A percentile compares a stretch with the other conserved stretches of the same genome.
These are phyloP conservation scores for Rhizopogon roseolus DNA, from an alignment of 768 basidiomycete species.

Conservation along the genomic window DNA sequence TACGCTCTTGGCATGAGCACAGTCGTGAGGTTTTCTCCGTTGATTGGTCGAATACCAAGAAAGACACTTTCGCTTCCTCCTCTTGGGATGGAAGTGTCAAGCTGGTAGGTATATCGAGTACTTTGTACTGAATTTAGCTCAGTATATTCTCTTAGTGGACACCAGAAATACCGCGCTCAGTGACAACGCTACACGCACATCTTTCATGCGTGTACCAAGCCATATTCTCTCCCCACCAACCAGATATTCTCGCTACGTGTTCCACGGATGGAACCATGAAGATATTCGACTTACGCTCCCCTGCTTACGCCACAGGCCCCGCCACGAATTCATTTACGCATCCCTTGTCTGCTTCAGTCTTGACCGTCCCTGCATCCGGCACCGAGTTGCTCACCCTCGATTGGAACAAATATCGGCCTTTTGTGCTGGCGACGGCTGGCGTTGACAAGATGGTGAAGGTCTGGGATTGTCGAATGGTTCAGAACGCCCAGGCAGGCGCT, in stretches of 20 bases:
- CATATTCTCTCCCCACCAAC: slow-evolving; percentile 88
- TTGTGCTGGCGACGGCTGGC: slow-evolving; percentile 70
- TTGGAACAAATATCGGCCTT: slow-evolving; percentile 90
- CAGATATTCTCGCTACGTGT: slow-evolving; percentile 75
- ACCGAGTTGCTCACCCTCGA: slow-evolving; percentile 80
- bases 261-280: slow-evolving; percentile 84
- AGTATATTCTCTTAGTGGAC: slow-evolving; percentile 61
- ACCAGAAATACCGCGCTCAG: slow-evolving; percentile 73
- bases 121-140: neutral
- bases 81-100: slow-evolving; percentile 94
- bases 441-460: slow-evolving; percentile 74
- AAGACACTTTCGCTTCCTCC: slow-evolving; percentile 80
- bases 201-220: slow-evolving; percentile 84
- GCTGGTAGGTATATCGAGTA: slow-evolving; percentile 49
- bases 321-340: slow-evolving; percentile 54
- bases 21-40: slow-evolving; percentile 88
- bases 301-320: slow-evolving; percentile 51
- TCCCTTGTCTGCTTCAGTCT: slow-evolving; percentile 63
- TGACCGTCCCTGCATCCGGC: slow-evolving; percentile 74
- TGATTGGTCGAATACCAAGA: slow-evolving; percentile 93
- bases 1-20: slow-evolving; percentile 93
- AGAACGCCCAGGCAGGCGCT: slow-evolving; percentile 41
- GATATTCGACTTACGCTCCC: slow-evolving; percentile 73
- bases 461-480: slow-evolving; percentile 88
- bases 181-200: slow-evolving; percentile 82